These are phyloP conservation scores for Gracilariopsis chorda DNA, from an alignment of 23 red algal species.

Conservation along the genomic window DNA sequence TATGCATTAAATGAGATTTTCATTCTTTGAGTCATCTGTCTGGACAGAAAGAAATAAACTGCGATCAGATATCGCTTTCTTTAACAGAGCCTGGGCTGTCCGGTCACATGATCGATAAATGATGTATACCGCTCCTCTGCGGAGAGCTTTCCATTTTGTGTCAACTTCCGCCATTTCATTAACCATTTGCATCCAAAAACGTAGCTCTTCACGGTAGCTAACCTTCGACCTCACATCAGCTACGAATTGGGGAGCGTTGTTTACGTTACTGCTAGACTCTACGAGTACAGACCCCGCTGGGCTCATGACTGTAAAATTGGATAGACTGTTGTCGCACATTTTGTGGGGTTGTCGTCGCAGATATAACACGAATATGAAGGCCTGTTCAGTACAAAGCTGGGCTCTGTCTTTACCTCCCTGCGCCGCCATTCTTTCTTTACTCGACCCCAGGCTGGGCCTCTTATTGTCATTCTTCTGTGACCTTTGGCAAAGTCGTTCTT, in stretches of 20 bases:
- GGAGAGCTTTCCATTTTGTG: neutral
- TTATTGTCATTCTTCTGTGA: too few relatives aligned
- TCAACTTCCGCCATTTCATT: neutral
- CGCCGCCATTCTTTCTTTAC: too few relatives aligned
- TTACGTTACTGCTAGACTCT: neutral
- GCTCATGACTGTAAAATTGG: neutral
- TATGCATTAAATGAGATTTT: neutral
- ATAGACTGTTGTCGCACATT: too few relatives aligned
- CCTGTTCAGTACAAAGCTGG: too few relatives aligned
- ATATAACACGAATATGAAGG: too few relatives aligned
- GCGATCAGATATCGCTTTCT: neutral
- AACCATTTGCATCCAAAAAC: neutral
- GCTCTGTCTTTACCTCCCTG: too few relatives aligned
- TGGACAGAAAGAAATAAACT: neutral
- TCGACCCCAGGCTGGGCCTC: too few relatives aligned
- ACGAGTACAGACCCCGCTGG: neutral
- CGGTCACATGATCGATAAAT: constrained; percentile 2
- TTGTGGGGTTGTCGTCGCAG: too few relatives aligned
- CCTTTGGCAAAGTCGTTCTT: too few relatives aligned
- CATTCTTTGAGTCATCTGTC: neutral
- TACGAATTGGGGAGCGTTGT: constrained; percentile 5
- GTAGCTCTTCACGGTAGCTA: neutral
- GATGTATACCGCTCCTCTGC: neutral
- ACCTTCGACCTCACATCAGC: constrained; percentile 7
- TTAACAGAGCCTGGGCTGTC: neutral